phyloP scores from a whole-genome alignment of 306 rosid genomes.

The Vachellia pachyceras region DNA sequence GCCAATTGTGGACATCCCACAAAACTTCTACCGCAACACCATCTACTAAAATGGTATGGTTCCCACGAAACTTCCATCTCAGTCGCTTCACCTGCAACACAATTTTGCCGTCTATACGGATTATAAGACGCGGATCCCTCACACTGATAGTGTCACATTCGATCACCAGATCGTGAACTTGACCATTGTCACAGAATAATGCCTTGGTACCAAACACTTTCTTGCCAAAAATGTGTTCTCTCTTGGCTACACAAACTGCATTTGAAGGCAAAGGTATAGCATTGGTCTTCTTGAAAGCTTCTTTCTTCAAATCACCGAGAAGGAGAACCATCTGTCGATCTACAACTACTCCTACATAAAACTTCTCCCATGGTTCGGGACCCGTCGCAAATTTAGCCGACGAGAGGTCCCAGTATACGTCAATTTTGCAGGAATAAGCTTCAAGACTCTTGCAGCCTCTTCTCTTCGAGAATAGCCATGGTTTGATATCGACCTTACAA shows the following conservation, averaged over 20 bases:
- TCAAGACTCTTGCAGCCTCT: conserved; percentile 88
- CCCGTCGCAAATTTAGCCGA: conserved; percentile 87
- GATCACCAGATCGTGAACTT: conserved; percentile 77
- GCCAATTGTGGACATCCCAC: conserved; percentile 99
- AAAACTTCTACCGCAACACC: conserved; percentile 84
- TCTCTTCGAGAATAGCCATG: conserved; percentile 93
- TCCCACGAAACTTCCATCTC: conserved; percentile 93
- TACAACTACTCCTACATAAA: conserved; percentile 73
- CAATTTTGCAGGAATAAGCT: conserved; percentile 73
- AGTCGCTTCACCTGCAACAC: conserved; percentile 89
- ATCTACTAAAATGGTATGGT: conserved; percentile 83
- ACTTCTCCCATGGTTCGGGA: conserved; percentile 84
- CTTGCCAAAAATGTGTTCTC: conserved; percentile 88
- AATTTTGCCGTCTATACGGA: conserved; percentile 81
- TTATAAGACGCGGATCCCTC: conserved; percentile 65
- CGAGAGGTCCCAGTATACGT: conserved; percentile 91
- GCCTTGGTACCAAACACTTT: conserved; percentile 72
- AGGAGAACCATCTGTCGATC: conserved; percentile 87
- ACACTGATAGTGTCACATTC: conserved; percentile 79
- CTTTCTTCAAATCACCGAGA: conserved; percentile 91
- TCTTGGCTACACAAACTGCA: conserved; percentile 77
- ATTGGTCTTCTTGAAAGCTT: conserved; percentile 88
- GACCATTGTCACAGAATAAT: conserved; percentile 79
- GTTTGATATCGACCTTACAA: conserved; percentile 94
- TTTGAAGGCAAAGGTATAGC: conserved; percentile 56